phyloP scores from a whole-genome alignment of 805 yeast genomes.

The Lachancea sp. region DNA sequence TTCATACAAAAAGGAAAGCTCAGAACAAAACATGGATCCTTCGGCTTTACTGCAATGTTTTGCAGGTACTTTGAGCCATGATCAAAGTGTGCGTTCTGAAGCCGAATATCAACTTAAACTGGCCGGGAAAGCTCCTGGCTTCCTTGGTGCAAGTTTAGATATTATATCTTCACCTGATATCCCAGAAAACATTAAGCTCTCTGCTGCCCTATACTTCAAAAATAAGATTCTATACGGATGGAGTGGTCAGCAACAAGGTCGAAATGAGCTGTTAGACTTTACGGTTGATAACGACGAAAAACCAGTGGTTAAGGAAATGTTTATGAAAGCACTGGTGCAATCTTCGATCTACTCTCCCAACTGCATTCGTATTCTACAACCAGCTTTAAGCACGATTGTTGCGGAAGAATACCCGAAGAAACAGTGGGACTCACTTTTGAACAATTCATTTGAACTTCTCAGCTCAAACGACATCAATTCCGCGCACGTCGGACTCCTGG shows the following conservation, averaged over 20 bases:
- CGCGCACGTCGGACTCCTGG: conserved; percentile 59
- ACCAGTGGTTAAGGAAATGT: conserved; percentile 60
- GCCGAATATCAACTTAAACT: conserved; percentile 65
- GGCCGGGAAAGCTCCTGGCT: conserved; percentile 59
- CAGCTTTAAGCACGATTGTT: conserved; percentile 49
- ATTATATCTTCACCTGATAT: conserved; percentile 52
- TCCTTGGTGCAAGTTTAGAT: conserved; percentile 76
- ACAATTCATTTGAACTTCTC: conserved; percentile 41
- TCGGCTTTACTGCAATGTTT: conserved; percentile 65
- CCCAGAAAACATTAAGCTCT: conserved; percentile 48
- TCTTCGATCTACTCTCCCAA: conserved; percentile 37
- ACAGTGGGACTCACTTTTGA: conserved; percentile 50
- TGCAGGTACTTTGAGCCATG: conserved; percentile 68
- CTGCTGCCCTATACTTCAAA: conserved; percentile 80
- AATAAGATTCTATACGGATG: conserved; percentile 64
- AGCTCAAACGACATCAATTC: conserved; percentile 37
- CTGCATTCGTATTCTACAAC: conserved; percentile 40
- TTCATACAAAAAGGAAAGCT: not conserved
- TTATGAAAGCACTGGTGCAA: conserved; percentile 55
- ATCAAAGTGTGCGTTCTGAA: conserved; percentile 50
- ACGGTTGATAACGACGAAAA: conserved; percentile 63
- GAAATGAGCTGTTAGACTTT: conserved; percentile 26
- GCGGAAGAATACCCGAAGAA: conserved; percentile 41
- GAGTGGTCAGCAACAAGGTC: conserved; percentile 33
- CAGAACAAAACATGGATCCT: conserved; percentile 52